Base-by-base conservation (phyloP, 306 rosid species). In the Trifolium dubium region DNA sequence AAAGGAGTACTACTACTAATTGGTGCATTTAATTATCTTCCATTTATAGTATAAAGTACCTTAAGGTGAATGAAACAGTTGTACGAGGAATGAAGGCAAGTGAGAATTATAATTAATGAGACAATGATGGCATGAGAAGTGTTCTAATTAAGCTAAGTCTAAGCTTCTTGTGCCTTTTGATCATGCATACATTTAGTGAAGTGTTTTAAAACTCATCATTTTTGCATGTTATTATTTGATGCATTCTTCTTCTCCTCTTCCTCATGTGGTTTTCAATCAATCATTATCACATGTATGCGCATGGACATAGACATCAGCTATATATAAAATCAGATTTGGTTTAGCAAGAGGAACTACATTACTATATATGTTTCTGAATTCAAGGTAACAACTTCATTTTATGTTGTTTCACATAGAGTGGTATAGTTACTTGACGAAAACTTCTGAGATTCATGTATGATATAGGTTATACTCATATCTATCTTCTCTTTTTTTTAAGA, bases 131-230 rank as follows among this genome's bases (percentile, higher is more conserved):
- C 14, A 8, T 7, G 14, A 15, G 34, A 39, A 56, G 29, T 40
- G 74, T n/a, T n/a, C 40, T 12, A 23, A 23, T 23, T 23, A 31
- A 29, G 39, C 4, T 58, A 9, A 55, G 13, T 3, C 14, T 23
- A 37, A 5, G 8, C 2, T 12, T 59, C 4, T 29, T 11, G 12
- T 53, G 5, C 30, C 64, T 19, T 70, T 12, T 23, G 6, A 55
- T 19, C 62, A 56, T 56, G n/a, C 63, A 23, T 55, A 10, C 63
- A 56, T 13, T 23, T 56, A 32, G 3, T 10, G 3, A 56, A 56
- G 63, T 56, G 66, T 72, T 73, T 54, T 60, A 49, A 62, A 64
- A 59, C 76, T 71, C 65, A 28, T 71, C 61, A 28, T 70, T 77
- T 72, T 43, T 18, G 32, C 75, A 19, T 29, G 64, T 59, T 30